A percentile compares a stretch with the other conserved stretches of the same genome.
Evolutionary conservation across 768 basidiomycete genomes (phyloP).

Genomic region (Gloeostereum incarnatum): DNA sequence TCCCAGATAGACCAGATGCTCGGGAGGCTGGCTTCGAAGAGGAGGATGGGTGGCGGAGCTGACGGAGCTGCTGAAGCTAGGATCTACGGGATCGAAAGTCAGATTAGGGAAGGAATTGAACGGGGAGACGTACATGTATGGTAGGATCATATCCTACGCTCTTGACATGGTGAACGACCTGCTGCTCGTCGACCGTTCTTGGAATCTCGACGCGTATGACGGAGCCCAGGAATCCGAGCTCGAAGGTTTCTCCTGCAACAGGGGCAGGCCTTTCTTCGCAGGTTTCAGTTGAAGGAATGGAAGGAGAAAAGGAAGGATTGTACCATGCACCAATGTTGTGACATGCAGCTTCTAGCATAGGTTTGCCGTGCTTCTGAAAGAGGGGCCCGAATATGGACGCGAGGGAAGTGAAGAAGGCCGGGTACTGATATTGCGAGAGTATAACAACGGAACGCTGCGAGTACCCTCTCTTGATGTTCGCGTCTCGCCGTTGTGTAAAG

Average conservation of each 20-base stretch:
- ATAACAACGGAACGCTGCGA: constrained; percentile 71
- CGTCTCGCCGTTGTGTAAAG: constrained; percentile 65
- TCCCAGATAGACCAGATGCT: constrained; percentile 90
- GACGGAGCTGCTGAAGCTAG: constrained; percentile 57
- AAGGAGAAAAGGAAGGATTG: constrained; percentile 14
- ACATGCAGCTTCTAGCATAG: constrained; percentile 82
- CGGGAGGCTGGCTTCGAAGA: constrained; percentile 56
- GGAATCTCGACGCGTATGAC: constrained; percentile 71
- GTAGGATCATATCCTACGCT: constrained; percentile 43
- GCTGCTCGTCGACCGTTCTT: constrained; percentile 58
- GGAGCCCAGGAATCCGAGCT: constrained; percentile 79
- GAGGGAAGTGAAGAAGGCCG: constrained; percentile 72
- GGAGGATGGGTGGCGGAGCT: constrained; percentile 43
- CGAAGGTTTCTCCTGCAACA: constrained; percentile 50
- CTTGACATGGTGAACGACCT: constrained; percentile 47
- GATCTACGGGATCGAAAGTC: constrained; percentile 32
- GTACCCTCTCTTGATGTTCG: constrained; percentile 67
- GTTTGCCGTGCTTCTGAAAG: constrained; percentile 60
- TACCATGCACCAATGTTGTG: constrained; percentile 83
- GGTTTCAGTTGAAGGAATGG: constrained; percentile 13
- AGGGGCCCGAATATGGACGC: constrained; percentile 63
- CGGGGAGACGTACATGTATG: constrained; percentile 31
- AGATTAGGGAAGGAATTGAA: constrained; percentile 1
- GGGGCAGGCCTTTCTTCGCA: constrained; percentile 72
- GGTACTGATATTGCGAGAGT: constrained; percentile 71